These are phyloP conservation scores for Chrysanthemum lavandulifolium DNA, from an alignment of 129 eudicot species.

Conservation along the genomic window DNA sequence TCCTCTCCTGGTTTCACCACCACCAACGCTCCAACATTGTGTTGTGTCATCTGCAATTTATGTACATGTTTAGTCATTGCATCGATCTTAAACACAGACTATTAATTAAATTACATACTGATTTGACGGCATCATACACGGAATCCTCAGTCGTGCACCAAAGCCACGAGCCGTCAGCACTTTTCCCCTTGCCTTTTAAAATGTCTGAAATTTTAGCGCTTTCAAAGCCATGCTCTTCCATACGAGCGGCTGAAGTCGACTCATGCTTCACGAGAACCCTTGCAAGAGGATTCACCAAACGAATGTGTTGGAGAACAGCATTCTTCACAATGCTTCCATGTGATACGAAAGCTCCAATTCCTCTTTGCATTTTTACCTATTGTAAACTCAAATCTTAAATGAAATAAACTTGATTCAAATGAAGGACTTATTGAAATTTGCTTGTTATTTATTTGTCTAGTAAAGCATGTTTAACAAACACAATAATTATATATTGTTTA, in stretches of 20 bases:
- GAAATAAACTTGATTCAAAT: not conserved
- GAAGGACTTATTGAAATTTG: too few relatives aligned
- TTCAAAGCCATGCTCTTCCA: conserved; percentile 96
- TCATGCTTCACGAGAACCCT: conserved; percentile 49
- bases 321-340: conserved; percentile 19
- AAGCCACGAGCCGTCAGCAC: conserved; percentile 99
- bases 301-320: conserved; percentile 70
- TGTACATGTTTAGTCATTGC: conserved; percentile 15
- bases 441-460: too few relatives aligned
- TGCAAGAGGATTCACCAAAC: conserved; percentile 57
- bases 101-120: conserved; percentile 45
- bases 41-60: conserved; percentile 86
- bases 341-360: not conserved
- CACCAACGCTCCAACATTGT: conserved; percentile 98
- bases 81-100: not conserved
- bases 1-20: conserved; percentile 97
- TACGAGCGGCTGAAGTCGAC: conserved; percentile 75
- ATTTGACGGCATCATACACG: conserved; percentile 96
- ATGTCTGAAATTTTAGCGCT: conserved; percentile 91
- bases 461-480: too few relatives aligned
- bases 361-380: not conserved
- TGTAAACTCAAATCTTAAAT: not conserved
- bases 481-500: too few relatives aligned
- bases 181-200: conserved; percentile 72
- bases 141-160: conserved; percentile 98